phyloP scores from a whole-genome alignment of 306 rosid genomes.

The Crotalaria pallida region DNA sequence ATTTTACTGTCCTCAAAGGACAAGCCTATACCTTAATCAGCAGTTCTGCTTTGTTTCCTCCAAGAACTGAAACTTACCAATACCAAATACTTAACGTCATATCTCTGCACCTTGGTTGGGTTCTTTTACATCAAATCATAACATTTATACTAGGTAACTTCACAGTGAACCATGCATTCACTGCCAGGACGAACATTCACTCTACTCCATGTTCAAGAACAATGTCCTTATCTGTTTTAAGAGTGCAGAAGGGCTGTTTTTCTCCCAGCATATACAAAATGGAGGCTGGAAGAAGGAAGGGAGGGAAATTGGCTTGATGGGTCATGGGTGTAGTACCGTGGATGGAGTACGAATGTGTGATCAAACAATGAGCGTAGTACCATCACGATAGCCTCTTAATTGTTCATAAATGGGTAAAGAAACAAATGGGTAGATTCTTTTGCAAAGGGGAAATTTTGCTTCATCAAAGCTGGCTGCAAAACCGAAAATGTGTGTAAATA shows the following conservation, averaged over 20 bases:
- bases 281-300: not conserved
- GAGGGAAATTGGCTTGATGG: not conserved
- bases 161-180: not conserved
- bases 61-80: conserved; percentile 51
- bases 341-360: not conserved
- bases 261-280: conserved; percentile 4
- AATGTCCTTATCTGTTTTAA: not conserved
- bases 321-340: too few species aligned
- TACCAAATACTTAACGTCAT: conserved; percentile 20
- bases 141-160: conserved; percentile 6
- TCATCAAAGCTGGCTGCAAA: conserved; percentile 4
- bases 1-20: conserved; percentile 41
- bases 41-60: conserved; percentile 33
- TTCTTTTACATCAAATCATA: conserved; percentile 17
- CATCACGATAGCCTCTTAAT: not conserved
- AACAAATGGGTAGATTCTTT: not conserved
- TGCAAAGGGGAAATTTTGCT: not conserved
- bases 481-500: not conserved
- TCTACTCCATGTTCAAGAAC: conserved; percentile 7
- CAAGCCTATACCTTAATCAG: conserved; percentile 77
- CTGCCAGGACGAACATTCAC: not conserved
- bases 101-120: conserved; percentile 22
- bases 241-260: conserved; percentile 15
- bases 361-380: not conserved
- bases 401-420: not conserved